These are phyloP conservation scores for Zanthoxylum bungeanum DNA, from an alignment of 345 rosid species.

Conservation along the genomic window DNA sequence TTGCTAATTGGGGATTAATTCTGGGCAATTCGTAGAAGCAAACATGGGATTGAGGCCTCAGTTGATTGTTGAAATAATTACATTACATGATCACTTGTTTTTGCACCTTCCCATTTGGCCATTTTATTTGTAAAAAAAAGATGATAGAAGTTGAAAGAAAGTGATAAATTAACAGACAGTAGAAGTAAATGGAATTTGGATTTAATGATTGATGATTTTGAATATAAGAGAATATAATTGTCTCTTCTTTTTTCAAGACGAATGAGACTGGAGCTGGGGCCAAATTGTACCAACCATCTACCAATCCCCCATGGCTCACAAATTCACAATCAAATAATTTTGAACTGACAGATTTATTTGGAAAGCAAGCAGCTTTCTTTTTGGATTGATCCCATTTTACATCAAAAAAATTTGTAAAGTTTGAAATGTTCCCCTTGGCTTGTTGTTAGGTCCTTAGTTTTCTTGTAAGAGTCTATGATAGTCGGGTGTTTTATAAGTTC, in stretches of 20 bases:
- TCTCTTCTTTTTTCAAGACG: not conserved
- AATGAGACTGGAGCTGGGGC: not conserved
- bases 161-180: not conserved
- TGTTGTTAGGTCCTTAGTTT: too few species aligned
- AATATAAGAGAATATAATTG: not conserved
- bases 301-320: not conserved
- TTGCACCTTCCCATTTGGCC: not conserved
- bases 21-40: not conserved
- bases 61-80: not conserved
- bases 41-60: not conserved
- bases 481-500: too few species aligned
- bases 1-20: not conserved
- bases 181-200: not conserved
- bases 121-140: too few species aligned
- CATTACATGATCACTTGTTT: too few species aligned
- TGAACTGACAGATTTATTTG: not conserved
- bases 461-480: too few species aligned
- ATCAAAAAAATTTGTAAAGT: not conserved
- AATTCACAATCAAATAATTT: conserved; percentile 6
- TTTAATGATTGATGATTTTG: not conserved
- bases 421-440: not conserved
- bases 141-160: not conserved
- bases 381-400: not conserved
- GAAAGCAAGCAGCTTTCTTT: conserved; percentile 2
- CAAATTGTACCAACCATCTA: not conserved